phyloP scores from a whole-genome alignment of 164 flowering plant genomes.

The Tetracentron sinense region DNA sequence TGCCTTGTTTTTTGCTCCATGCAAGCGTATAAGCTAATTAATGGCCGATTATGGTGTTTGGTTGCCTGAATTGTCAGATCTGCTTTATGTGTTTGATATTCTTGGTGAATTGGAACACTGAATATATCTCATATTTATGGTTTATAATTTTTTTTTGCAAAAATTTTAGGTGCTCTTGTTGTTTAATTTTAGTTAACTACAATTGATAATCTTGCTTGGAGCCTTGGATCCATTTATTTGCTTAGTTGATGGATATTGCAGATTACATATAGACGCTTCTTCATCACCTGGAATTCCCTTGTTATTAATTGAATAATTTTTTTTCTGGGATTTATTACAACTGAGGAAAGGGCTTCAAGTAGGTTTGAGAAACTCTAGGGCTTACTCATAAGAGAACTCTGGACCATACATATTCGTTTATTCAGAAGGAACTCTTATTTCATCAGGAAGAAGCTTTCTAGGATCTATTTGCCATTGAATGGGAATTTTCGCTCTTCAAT shows the following conservation, averaged over 20 bases:
- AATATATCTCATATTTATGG: no score
- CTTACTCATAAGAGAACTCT: no score
- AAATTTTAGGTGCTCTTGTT: neutral
- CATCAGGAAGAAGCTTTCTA: no score
- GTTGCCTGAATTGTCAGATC: neutral
- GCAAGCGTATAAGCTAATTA: neutral
- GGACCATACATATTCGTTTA: neutral
- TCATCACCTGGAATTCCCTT: neutral
- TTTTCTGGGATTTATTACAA: neutral
- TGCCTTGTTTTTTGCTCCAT: neutral
- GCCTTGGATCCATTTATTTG: neutral
- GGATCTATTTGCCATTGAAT: no score
- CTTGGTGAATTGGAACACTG: neutral
- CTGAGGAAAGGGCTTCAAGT: neutral
- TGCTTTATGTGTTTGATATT: neutral
- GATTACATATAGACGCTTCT: neutral
- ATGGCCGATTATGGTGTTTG: neutral
- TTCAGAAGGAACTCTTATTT: no score
- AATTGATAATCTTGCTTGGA: no score
- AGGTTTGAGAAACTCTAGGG: no score
- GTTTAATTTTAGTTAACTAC: no score
- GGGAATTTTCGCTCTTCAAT: no score
- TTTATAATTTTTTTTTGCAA: no score
- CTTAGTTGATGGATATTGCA: neutral
- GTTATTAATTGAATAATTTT: neutral